phyloP scores from a whole-genome alignment of 208 protist species.

The Tetramitus jugosus region DNA sequence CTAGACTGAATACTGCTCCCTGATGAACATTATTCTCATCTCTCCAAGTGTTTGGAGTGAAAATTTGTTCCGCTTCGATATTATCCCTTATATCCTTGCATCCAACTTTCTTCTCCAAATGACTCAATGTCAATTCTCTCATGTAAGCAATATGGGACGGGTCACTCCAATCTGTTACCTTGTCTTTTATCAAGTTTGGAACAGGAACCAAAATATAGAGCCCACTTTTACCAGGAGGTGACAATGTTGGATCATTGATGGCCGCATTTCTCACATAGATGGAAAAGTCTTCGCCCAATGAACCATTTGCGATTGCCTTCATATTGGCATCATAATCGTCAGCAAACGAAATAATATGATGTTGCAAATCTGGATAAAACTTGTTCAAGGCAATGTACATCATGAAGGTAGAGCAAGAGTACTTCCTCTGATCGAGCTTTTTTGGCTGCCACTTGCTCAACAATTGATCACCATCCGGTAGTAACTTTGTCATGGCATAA shows the following conservation, averaged over 20 bases:
- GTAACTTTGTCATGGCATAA: neutral
- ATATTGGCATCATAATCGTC: constrained; percentile 1
- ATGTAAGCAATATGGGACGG: neutral
- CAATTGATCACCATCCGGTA: neutral
- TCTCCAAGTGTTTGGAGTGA: neutral
- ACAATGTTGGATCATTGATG: neutral
- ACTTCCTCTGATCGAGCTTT: neutral
- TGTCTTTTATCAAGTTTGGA: constrained; percentile 9
- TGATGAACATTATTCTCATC: neutral
- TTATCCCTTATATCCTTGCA: neutral
- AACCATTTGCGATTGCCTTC: neutral
- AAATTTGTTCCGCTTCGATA: neutral
- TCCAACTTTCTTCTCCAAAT: neutral
- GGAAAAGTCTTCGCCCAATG: neutral
- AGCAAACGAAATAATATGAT: constrained; percentile 14
- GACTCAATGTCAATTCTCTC: neutral
- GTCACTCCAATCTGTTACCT: constrained; percentile 11
- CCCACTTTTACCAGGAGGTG: neutral
- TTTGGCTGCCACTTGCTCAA: neutral
- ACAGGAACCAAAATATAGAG: neutral
- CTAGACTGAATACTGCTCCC: neutral
- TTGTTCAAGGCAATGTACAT: constrained; percentile 4
- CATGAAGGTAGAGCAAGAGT: neutral
- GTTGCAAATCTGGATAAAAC: constrained; percentile 10
- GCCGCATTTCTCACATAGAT: constrained; percentile 2